phyloP scores from a whole-genome alignment of 805 yeast genomes.

The Yarrowia phangngaensis region DNA sequence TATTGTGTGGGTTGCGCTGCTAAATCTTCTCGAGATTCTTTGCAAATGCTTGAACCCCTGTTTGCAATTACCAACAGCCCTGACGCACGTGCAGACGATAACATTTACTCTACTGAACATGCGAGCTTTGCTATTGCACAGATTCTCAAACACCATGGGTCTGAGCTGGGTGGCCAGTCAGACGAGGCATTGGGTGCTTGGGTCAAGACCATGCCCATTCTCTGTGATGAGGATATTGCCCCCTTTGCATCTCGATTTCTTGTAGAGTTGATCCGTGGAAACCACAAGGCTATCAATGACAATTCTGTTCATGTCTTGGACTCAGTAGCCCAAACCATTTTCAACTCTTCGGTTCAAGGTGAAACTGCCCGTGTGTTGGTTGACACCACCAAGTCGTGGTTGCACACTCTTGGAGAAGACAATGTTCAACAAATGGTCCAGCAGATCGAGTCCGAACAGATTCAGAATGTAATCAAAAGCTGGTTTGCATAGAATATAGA shows the following conservation, averaged over 20 bases:
- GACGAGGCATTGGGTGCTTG: constrained; percentile 66
- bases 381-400: constrained; percentile 56
- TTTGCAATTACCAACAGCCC: constrained; percentile 69
- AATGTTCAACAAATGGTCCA: constrained; percentile 12
- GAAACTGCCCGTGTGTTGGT: constrained; percentile 65
- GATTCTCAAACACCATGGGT: constrained; percentile 63
- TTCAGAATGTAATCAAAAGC: constrained; percentile 12
- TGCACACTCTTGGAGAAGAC: constrained; percentile 35
- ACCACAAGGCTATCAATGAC: constrained; percentile 54
- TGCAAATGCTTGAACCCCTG: constrained; percentile 70
- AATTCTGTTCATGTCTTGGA: constrained; percentile 63
- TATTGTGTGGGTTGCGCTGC: constrained; percentile 84
- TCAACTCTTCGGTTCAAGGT: constrained; percentile 64
- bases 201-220: constrained; percentile 77
- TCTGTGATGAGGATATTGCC: constrained; percentile 85
- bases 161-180: constrained; percentile 51
- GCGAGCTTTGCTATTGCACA: constrained; percentile 80
- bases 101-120: constrained; percentile 81
- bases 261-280: constrained; percentile 62
- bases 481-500: constrained; percentile 24
- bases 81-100: constrained; percentile 81
- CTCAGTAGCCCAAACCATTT: constrained; percentile 67
- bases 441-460: constrained; percentile 2
- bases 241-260: constrained; percentile 75
- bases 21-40: constrained; percentile 65